phyloP scores from a whole-genome alignment of 805 yeast species.

The Candida xiaguanensis region DNA sequence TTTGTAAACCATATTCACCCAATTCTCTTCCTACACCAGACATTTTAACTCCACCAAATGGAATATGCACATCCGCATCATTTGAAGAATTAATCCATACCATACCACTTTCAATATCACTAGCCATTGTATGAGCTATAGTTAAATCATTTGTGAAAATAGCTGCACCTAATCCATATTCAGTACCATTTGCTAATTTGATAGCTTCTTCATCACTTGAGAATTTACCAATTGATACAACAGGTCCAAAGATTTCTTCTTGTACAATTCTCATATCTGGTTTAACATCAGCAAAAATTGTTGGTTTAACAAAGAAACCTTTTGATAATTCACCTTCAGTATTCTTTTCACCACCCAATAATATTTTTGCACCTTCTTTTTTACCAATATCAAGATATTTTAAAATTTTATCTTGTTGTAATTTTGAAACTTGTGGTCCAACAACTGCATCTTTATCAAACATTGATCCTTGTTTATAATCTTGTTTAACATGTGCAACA shows the following conservation, averaged over 20 bases:
- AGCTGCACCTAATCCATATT: slow-evolving; percentile 81
- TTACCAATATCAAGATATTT: slow-evolving; percentile 41
- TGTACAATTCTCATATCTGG: slow-evolving; percentile 62
- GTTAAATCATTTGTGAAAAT: slow-evolving; percentile 68
- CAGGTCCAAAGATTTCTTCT: slow-evolving; percentile 91
- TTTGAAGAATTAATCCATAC: slow-evolving; percentile 46
- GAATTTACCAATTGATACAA: slow-evolving; percentile 66
- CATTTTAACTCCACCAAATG: slow-evolving; percentile 79
- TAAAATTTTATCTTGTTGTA: slow-evolving; percentile 52
- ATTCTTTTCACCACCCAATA: slow-evolving; percentile 41
- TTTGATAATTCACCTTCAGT: slow-evolving; percentile 34
- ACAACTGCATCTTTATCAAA: slow-evolving; percentile 45
- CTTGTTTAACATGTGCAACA: slow-evolving; percentile 42
- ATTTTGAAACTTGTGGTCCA: slow-evolving; percentile 61
- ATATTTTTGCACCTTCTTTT: slow-evolving; percentile 41
- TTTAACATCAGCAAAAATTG: slow-evolving; percentile 68
- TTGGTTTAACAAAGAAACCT: slow-evolving; percentile 73
- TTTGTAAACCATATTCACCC: slow-evolving; percentile 67
- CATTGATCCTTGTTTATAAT: slow-evolving; percentile 56
- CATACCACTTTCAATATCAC: slow-evolving; percentile 43
- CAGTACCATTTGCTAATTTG: slow-evolving; percentile 63
- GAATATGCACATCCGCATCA: slow-evolving; percentile 43
- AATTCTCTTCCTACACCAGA: slow-evolving; percentile 81
- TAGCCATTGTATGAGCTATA: slow-evolving; percentile 62
- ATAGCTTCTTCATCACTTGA: slow-evolving; percentile 65